Conservation (phyloP, 169 alveolate genomes). For the Nephromyces sp. region DNA sequence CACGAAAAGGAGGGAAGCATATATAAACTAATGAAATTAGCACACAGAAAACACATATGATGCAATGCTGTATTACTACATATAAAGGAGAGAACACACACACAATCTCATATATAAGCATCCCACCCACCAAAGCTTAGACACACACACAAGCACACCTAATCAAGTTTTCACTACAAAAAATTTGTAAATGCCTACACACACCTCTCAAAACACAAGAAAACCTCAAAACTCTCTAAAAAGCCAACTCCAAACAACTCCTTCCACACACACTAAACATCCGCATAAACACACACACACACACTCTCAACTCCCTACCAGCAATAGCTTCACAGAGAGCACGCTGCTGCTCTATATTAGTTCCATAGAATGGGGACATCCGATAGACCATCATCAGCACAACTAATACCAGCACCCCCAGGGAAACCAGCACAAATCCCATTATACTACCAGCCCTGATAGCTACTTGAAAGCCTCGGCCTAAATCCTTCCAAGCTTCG, state of each 20-base stretch:
- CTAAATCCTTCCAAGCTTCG: conserved; percentile 55
- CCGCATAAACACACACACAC: neutral
- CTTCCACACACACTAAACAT: neutral
- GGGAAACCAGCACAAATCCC: conserved; percentile 72
- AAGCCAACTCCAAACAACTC: neutral
- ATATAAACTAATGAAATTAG: no score
- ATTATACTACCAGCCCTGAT: conserved; percentile 72
- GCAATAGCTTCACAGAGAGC: conserved; percentile 65
- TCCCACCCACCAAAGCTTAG: no score
- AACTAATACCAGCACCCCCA: conserved; percentile 56
- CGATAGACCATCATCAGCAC: conserved; percentile 42
- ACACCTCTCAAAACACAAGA: neutral
- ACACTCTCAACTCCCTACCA: neutral
- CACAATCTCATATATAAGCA: no score
- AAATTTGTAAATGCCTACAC: neutral
- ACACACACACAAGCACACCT: no score
- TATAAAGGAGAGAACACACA: no score
- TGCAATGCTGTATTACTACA: no score
- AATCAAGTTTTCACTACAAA: no score
- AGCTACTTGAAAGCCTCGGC: conserved; percentile 64
- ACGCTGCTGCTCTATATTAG: conserved; percentile 17
- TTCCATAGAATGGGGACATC: conserved; percentile 8
- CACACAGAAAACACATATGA: no score
- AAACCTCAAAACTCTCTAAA: no score
- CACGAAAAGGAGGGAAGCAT: no score